phyloP scores from a whole-genome alignment of 495 filamentous ascomycete species.

The Niebla homalea region DNA sequence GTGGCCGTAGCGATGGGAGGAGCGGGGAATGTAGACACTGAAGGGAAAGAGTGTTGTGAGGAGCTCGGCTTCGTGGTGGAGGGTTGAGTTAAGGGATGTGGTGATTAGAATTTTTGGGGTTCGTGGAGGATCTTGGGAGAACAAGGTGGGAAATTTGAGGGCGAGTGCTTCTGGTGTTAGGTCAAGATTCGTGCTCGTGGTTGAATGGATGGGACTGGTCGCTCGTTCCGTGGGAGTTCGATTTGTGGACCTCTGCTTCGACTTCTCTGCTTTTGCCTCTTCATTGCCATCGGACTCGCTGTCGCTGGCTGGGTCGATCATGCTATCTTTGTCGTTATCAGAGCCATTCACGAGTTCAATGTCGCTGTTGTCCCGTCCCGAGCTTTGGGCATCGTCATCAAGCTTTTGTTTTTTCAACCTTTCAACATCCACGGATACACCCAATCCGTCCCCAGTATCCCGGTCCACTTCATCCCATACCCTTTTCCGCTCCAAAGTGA shows the following conservation, averaged over 20 bases:
- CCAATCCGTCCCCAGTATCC: constrained; percentile 46
- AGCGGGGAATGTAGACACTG: constrained; percentile 72
- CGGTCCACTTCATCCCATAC: constrained; percentile 87
- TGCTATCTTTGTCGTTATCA: constrained; percentile 16
- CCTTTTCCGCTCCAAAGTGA: constrained; percentile 78
- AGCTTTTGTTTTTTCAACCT: constrained; percentile 58
- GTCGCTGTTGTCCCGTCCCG: constrained; percentile 25
- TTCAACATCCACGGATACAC: constrained; percentile 64
- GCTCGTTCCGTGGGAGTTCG: constrained; percentile 38
- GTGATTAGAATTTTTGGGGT: constrained; percentile 79
- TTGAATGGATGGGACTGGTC: constrained; percentile 45
- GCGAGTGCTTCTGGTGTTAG: constrained; percentile 56
- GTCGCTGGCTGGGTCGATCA: constrained; percentile 20
- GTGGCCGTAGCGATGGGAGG: constrained; percentile 63
- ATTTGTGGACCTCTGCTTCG: constrained; percentile 24
- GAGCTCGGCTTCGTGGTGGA: constrained; percentile 67
- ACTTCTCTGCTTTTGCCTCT: constrained; percentile 14
- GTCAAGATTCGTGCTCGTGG: constrained; percentile 56
- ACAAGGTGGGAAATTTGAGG: constrained; percentile 70
- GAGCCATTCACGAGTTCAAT: constrained; percentile 1
- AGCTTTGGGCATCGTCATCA: constrained; percentile 47
- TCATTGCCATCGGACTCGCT: constrained; percentile 33
- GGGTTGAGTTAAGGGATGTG: constrained; percentile 68
- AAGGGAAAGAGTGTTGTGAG: constrained; percentile 77
- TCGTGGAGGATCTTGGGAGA: constrained; percentile 44